phyloP scores from a whole-genome alignment of 441 rosid species.

The Pelargonium fulgidum region DNA sequence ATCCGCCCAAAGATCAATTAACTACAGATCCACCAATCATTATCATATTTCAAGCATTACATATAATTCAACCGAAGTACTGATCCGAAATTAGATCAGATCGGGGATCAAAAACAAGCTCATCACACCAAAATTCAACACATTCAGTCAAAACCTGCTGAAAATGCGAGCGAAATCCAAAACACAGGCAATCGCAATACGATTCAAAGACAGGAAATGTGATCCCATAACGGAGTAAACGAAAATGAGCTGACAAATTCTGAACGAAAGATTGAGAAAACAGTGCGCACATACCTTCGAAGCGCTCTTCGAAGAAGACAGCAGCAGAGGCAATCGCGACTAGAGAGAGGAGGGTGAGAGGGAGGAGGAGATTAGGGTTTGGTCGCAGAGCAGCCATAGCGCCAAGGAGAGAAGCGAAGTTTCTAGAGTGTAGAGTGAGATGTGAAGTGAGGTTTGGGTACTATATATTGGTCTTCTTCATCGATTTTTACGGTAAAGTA shows the following conservation, averaged over 20 bases:
- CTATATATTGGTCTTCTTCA: slow-evolving; percentile 22
- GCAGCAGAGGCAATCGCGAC: slow-evolving; percentile 44
- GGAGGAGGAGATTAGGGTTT: slow-evolving; percentile 37
- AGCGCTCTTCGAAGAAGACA: slow-evolving; percentile 80
- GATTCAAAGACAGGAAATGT: not conserved
- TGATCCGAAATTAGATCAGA: not conserved
- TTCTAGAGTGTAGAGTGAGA: slow-evolving; percentile 9
- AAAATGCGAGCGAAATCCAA: not conserved
- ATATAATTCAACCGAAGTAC: too few relatives aligned
- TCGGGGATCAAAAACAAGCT: not conserved
- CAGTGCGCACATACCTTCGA: slow-evolving; percentile 47
- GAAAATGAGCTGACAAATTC: not conserved
- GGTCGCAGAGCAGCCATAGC: slow-evolving; percentile 38
- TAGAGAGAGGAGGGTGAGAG: slow-evolving; percentile 33
- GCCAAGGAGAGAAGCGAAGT: not conserved
- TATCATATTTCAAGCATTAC: not conserved
- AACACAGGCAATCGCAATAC: not conserved
- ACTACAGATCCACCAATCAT: not conserved
- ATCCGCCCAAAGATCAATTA: not conserved
- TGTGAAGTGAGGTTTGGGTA: not conserved
- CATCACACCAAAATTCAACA: not conserved
- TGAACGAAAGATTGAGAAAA: not conserved
- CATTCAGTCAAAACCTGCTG: not conserved
- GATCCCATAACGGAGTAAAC: not conserved
- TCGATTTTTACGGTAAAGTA: not conserved